These are phyloP conservation scores for Leccinum uliginosum DNA, from an alignment of 768 basidiomycete genomes.

Conservation along the genomic window DNA sequence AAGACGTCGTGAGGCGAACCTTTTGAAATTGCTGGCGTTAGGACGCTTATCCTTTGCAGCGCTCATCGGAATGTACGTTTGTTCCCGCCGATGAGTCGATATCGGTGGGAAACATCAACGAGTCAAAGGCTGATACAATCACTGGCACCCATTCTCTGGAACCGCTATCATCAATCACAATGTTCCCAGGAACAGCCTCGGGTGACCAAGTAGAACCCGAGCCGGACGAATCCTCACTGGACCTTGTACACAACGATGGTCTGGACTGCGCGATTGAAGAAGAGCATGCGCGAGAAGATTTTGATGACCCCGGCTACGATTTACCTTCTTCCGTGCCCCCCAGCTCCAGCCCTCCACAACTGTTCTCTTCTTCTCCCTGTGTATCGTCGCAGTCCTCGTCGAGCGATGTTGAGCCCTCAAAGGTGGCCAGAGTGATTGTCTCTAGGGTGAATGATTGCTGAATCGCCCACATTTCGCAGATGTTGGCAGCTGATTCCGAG, in stretches of 20 bases:
- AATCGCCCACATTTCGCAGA: slow-evolving; percentile 1
- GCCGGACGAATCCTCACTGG: neutral
- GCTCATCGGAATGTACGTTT: neutral
- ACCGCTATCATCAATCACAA: neutral
- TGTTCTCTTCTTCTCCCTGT: slow-evolving; percentile 43
- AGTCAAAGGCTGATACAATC: neutral
- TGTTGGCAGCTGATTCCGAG: neutral
- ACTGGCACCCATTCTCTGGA: neutral
- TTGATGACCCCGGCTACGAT: slow-evolving; percentile 5
- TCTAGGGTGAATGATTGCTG: neutral
- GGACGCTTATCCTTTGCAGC: slow-evolving; percentile 9
- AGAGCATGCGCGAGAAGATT: slow-evolving; percentile 1
- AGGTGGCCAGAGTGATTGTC: slow-evolving; percentile 13
- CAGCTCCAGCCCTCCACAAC: slow-evolving; percentile 45
- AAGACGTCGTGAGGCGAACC: slow-evolving; percentile 13
- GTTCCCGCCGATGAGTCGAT: neutral
- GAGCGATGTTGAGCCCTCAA: slow-evolving; percentile 2
- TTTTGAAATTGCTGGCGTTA: neutral
- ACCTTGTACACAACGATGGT: neutral
- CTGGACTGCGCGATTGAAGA: neutral
- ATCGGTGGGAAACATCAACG: neutral
- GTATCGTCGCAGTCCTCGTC: slow-evolving; percentile 31
- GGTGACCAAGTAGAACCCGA: neutral
- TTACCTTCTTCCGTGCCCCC: slow-evolving; percentile 29
- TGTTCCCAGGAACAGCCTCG: neutral